Conservation (phyloP, 306 rosid genomes). For the Trichosanthes cucumerina region DNA sequence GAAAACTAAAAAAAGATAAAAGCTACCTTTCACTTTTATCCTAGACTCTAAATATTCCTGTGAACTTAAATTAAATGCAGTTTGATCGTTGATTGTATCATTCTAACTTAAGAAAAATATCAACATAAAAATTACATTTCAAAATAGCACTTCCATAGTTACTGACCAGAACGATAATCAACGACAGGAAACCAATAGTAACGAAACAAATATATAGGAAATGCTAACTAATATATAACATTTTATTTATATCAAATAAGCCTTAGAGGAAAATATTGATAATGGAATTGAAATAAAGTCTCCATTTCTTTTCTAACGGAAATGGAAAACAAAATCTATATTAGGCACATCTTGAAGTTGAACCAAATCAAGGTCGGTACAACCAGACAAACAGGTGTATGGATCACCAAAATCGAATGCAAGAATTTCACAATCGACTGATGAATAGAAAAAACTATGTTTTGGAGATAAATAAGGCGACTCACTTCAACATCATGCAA, state of each 20-base stretch:
- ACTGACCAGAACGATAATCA: background rate
- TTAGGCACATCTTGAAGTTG: background rate
- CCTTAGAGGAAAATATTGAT: background rate
- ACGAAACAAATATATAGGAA: background rate
- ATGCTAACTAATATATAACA: background rate
- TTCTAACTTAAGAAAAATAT: background rate
- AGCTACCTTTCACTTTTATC: background rate
- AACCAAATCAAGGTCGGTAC: background rate
- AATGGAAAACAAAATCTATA: background rate
- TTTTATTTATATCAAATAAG: background rate
- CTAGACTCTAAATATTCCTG: background rate
- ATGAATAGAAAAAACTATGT: background rate
- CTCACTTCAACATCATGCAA: slow-evolving; percentile 91
- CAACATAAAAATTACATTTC: background rate
- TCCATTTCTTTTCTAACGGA: background rate
- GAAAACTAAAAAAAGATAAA: slow-evolving; percentile 10
- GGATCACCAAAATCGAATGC: background rate
- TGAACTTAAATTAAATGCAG: background rate
- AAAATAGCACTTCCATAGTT: background rate
- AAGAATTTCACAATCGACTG: background rate
- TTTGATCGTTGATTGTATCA: background rate
- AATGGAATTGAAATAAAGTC: background rate
- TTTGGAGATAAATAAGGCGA: slow-evolving; percentile 9
- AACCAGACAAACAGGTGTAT: background rate
- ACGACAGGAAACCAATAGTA: background rate